Evolutionary conservation across 1,284 basidiomycete genomes (phyloP).

Genomic region (Violaceomyces palustris): DNA sequence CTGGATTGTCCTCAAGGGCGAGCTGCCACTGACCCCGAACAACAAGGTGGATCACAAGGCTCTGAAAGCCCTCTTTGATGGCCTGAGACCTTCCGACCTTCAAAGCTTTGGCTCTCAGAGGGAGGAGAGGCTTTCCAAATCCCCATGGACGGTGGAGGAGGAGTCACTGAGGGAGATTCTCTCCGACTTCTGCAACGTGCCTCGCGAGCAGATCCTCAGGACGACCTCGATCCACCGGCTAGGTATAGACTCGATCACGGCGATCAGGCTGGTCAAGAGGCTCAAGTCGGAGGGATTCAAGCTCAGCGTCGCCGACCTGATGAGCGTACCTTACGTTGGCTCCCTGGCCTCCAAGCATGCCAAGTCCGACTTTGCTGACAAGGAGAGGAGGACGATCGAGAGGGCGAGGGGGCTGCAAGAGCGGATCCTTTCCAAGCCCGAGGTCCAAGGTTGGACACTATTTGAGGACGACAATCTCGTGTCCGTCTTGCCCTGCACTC

Average conservation of each 20-base stretch:
- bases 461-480: slow-evolving; percentile 11
- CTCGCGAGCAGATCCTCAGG: slow-evolving; percentile 12
- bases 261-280: slow-evolving; percentile 30
- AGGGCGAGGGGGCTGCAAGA: too few species aligned
- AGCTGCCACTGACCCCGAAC: slow-evolving; percentile 46
- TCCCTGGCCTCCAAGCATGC: slow-evolving; percentile 21
- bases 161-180: slow-evolving; percentile 13
- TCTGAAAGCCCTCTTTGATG: slow-evolving; percentile 16
- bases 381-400: slow-evolving; percentile 5
- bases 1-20: slow-evolving; percentile 20
- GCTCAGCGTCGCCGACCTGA: slow-evolving; percentile 27
- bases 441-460: slow-evolving; percentile 2
- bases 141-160: slow-evolving; percentile 17
- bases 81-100: slow-evolving; percentile 10
- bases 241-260: slow-evolving; percentile 48
- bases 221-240: slow-evolving; percentile 42
- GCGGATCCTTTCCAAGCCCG: too few species aligned
- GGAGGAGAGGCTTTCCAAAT: slow-evolving; percentile 5
- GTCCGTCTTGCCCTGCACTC: slow-evolving; percentile 42
- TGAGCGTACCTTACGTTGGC: slow-evolving; percentile 26
- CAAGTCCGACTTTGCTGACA: neutral
- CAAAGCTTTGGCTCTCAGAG: slow-evolving; percentile 9
- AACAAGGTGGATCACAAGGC: slow-evolving; percentile 46
- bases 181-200: slow-evolving; percentile 13
- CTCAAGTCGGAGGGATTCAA: slow-evolving; percentile 12